phyloP scores from a whole-genome alignment of 805 yeast species.

The Sugiyamaella chiloensis region DNA sequence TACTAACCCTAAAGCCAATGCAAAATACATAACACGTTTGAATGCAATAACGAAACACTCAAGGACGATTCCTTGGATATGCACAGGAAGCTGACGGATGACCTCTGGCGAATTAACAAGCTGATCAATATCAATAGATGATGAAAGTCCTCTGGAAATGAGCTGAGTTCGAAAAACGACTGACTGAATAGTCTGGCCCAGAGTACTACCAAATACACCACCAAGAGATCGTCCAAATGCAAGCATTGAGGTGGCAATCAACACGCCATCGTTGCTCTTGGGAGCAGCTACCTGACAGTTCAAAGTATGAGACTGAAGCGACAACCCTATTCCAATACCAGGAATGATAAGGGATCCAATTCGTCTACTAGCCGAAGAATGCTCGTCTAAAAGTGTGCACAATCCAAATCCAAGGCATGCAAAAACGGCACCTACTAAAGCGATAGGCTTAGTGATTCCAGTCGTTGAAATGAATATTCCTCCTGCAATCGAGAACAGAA shows the following conservation, averaged over 20 bases:
- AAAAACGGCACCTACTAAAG: conserved; percentile 36
- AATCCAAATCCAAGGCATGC: conserved; percentile 47
- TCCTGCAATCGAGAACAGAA: conserved; percentile 39
- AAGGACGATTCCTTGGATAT: conserved; percentile 8
- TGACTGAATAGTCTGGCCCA: conserved; percentile 42
- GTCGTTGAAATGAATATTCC: conserved; percentile 45
- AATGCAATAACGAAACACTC: conserved; percentile 20
- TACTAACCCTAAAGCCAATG: conserved; percentile 16
- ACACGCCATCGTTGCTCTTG: conserved; percentile 46
- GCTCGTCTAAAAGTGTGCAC: conserved; percentile 38
- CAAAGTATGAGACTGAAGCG: conserved; percentile 43
- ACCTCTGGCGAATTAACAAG: conserved; percentile 19
- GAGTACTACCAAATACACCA: conserved; percentile 41
- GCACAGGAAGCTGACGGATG: conserved; percentile 16
- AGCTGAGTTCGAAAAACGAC: conserved; percentile 27
- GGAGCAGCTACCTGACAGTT: conserved; percentile 51
- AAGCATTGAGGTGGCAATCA: conserved; percentile 46
- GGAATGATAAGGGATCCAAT: conserved; percentile 46
- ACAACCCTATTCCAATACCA: conserved; percentile 47
- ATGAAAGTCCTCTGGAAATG: neutral
- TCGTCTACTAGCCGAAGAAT: conserved; percentile 35
- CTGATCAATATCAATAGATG: conserved; percentile 1
- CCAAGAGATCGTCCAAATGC: conserved; percentile 45
- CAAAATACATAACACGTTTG: conserved; percentile 20
- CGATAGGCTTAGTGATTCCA: conserved; percentile 43